phyloP scores from a whole-genome alignment of 1,284 basidiomycete genomes.

The Ceratobasidium sp. region DNA sequence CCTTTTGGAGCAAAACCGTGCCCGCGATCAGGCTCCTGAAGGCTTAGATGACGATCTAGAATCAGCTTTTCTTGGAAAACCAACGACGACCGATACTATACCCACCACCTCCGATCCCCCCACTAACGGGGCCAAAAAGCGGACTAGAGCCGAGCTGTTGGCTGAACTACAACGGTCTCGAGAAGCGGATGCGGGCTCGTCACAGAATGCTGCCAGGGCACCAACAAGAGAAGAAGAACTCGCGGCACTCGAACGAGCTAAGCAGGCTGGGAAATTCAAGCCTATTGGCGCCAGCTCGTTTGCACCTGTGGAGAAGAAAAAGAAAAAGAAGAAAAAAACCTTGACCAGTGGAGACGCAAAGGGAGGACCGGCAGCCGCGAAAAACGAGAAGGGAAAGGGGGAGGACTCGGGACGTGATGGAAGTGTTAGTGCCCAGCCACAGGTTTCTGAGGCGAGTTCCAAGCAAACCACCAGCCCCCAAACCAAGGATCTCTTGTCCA shows the following conservation, averaged over 20 bases:
- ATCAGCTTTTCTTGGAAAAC: conserved; percentile 68
- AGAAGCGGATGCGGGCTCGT: background rate
- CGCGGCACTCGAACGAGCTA: conserved; percentile 65
- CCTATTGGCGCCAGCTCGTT: conserved; percentile 68
- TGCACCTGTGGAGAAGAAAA: conserved; percentile 60
- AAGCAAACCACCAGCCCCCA: background rate
- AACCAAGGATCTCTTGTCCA: background rate
- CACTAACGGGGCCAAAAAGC: conserved; percentile 27
- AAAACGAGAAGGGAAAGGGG: conserved; percentile 50
- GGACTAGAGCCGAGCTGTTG: conserved; percentile 38
- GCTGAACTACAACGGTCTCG: conserved; percentile 44
- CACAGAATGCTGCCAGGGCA: background rate
- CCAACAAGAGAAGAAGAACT: conserved; percentile 52
- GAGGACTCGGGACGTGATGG: background rate
- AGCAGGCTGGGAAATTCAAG: conserved; percentile 78
- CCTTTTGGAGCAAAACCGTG: conserved; percentile 86
- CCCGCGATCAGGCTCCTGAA: conserved; percentile 69
- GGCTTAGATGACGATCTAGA: conserved; percentile 82
- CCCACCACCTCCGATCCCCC: conserved; percentile 48
- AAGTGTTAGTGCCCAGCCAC: background rate
- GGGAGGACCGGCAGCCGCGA: conserved; percentile 65
- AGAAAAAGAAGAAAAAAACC: conserved; percentile 67
- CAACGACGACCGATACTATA: conserved; percentile 49
- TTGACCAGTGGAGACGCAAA: conserved; percentile 56
- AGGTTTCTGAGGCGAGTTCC: conserved; percentile 19